Base-by-base conservation (phyloP, 2,329 filamentous ascomycete species). In the Fusarium armeniacum region DNA sequence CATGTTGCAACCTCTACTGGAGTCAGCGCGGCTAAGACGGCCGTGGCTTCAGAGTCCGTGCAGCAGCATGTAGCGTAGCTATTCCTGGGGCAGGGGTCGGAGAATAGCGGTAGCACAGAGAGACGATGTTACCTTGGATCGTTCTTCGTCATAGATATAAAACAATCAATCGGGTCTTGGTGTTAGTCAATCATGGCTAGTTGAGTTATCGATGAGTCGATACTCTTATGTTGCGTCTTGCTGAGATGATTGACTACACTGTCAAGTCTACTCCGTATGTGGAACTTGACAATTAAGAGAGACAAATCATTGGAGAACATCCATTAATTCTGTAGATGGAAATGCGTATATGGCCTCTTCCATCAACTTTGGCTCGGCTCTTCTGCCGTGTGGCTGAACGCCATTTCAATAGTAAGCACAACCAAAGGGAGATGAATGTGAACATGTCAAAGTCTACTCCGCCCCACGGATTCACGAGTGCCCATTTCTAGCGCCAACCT, bases 11-110 rank as follows among this genome's bases (percentile, higher is more conserved):
- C 51, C 43, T 40, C 20, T 22, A 52, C 13, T 40, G 13, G 26
- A 38, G 28, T 59, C 59, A 59, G 54, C 54, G 46, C 66, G 66
- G 66, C 40, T 69, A 70, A 57, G 20, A 63, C 61, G 61, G 61
- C 61, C 51, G 44, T 53, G 52, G 43, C 62, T 62, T 28, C 18
- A 52, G 24, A 52, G 44, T 26, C 5, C 36, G n/a, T 40, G 16
- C 5, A 41, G 49, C 35, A 28, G 20, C 15, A 43, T 6, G 7
- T 24, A 49, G 15, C 20, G 6, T 44, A 36, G 32, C 24, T 30
- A 52, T 58, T 47, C 58, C 24, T 64, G 45, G 16, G 20, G 36
- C 58, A 61, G 36, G 36, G 36, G 12, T 28, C 61, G 53, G 62
- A 46, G 36, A 43, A 47, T 65, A 53, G 46, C 62, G 46, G 20